Base-by-base conservation (phyloP, 2,329 filamentous ascomycete genomes). In the Colletotrichum sp. region DNA sequence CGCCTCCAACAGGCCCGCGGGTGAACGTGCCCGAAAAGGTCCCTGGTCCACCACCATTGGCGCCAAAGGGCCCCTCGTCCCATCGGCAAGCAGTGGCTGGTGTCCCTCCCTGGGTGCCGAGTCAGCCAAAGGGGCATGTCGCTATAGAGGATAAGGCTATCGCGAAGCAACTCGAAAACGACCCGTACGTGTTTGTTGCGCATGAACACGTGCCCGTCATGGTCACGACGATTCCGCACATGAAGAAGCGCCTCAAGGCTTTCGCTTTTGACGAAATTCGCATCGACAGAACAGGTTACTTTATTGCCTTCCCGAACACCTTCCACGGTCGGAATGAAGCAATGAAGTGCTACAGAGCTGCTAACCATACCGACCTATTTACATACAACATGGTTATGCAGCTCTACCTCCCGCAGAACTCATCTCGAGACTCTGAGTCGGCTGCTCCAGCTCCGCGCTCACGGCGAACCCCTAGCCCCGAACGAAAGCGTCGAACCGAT, bases 351-450 rank as follows among this genome's bases (percentile, higher is more conserved):
- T 96, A 91, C 82, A 89, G 91, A 68, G 90, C 92, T 66, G 95
- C 94, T 77, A 93, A 98, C 81, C 93, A 94, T 81, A 93, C 93
- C 57, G 90, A 94, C 8, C 91, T 99, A 76, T 99, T 99, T 85
- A 98, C 94, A 2, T 98, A 98, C 75, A 87, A 85, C 74, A 96
- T 99, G 94, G 90, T 92, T 58, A 98, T 99, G 95, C 93, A 96
- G 80, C 92, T 95, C 70, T 93, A 78, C 75, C 78, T 82, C 72
- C 86, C 79, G 67, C 77, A 78, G 5, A 75, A 72, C 9, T 75
- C 76, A 3, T 55, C 36, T 27, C 73, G 69, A 55, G 72, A 73
- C 47, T 59, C 67, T n/a, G 74, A 69, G 11, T 33, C 64, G 16
- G 58, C 59, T n/a, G 75, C 76, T 76, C 76, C 16, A 76, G 69